Percentiles rank a stretch among this genome's conserved stretches.
These are phyloP conservation scores for Lasiosphaeria hispida DNA, from an alignment of 495 filamentous ascomycete species.

Conservation along the genomic window DNA sequence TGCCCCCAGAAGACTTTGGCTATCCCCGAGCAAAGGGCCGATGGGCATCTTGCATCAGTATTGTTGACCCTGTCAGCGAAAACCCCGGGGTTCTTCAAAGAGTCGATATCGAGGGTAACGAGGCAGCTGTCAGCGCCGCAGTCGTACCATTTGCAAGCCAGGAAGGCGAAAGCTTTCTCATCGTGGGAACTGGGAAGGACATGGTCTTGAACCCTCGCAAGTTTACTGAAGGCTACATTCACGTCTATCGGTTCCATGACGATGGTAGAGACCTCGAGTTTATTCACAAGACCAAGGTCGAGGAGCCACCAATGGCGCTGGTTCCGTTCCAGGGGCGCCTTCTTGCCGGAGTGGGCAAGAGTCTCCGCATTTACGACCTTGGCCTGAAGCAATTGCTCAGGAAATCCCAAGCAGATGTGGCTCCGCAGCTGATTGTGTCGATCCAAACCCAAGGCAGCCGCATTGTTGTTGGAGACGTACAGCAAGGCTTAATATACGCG, in stretches of 20 bases:
- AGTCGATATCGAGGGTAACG: constrained; percentile 83
- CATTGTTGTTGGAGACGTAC: constrained; percentile 87
- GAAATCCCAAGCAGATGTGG: constrained; percentile 80
- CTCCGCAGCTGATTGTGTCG: constrained; percentile 77
- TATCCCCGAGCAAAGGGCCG: constrained; percentile 78
- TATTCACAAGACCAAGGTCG: constrained; percentile 91
- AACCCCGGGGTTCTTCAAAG: constrained; percentile 65
- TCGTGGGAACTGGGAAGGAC: constrained; percentile 91
- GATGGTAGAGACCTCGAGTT: constrained; percentile 85
- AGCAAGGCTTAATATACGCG: constrained; percentile 84
- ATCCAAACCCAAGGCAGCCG: constrained; percentile 89
- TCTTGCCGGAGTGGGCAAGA: constrained; percentile 76
- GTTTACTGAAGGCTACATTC: constrained; percentile 76
- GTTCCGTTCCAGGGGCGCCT: constrained; percentile 89
- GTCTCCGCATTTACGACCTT: constrained; percentile 83
- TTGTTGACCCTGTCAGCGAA: constrained; percentile 77
- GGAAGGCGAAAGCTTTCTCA: constrained; percentile 83
- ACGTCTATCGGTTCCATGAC: constrained; percentile 88
- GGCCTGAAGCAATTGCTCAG: constrained; percentile 87
- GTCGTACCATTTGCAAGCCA: constrained; percentile 82
- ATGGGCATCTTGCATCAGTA: constrained; percentile 92
- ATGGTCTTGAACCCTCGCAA: constrained; percentile 73
- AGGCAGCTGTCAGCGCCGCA: constrained; percentile 84
- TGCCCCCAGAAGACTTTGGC: constrained; percentile 84
- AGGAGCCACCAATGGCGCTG: constrained; percentile 84